Base-by-base conservation (phyloP, 257 asterid genomes). In the Capsicum chinense region DNA sequence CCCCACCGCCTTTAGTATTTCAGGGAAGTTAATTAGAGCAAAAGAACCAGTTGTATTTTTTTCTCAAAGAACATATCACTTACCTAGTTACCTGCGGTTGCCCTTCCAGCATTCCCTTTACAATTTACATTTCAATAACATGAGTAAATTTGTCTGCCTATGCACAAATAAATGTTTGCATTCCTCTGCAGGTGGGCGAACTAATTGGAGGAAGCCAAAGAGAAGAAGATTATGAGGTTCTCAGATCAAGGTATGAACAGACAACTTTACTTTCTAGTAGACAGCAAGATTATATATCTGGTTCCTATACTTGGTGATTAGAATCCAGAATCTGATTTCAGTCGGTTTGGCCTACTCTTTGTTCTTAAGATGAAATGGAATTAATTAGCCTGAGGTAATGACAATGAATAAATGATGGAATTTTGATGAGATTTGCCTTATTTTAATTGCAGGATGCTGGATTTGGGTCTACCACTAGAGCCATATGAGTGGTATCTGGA, bases 161-260 rank as follows among this genome's bases (percentile, higher is more conserved):
- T 78, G 8, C 82, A 26, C 54, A 56, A 78, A 15, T 63, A 54
- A 33, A 78, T 21, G 44, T 21, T 67, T 73, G 14, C 50, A 2
- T 78, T 54, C 16, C 9, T 56, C 47, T 56, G 85, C 90, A 97
- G 99, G 98, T 97, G 62, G 98, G 99, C 80, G 99, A 97, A 90
- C 95, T 97, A 86, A 87, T 95, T 84, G 99, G 99, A 50, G 99
- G 99, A 87, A 93, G 99, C 92, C 99, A 97, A 89, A 92, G 99
- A 89, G 99, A 97, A 83, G 99, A 97, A 93, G 84, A 94, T 74
- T 95, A 91, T 42, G 97, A 97, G 86, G 92, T 93, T 86, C 93
- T 97, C 44, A 89, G 64, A 88, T 81, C 91, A 81, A 93, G 98
- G 99, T 96, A 90, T 4, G 9, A 1, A 39, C 33, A 26, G 33